These are phyloP conservation scores for Paraconiothyrium sp. DNA, from an alignment of 2,329 filamentous ascomycete genomes.

Conservation along the genomic window DNA sequence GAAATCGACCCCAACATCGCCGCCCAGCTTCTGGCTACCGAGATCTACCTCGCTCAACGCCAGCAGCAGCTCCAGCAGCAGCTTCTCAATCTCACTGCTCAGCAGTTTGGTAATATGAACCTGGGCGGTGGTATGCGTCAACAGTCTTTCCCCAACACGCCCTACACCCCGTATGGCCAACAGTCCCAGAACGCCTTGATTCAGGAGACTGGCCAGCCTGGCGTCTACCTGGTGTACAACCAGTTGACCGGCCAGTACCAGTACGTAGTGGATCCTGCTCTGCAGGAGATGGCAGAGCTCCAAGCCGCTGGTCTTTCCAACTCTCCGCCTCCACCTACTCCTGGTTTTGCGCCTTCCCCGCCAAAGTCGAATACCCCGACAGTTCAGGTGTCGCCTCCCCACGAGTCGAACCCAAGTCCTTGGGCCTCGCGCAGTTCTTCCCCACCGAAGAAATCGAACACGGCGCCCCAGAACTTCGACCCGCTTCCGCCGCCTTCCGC, in stretches of 20 bases:
- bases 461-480: constrained; percentile 73
- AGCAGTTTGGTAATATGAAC: constrained; percentile 66
- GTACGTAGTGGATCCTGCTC: constrained; percentile 77
- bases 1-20: constrained; percentile 88
- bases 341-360: constrained; percentile 48
- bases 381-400: constrained; percentile 84
- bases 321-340: constrained; percentile 60
- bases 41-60: constrained; percentile 91
- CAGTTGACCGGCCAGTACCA: constrained; percentile 84
- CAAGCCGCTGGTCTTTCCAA: constrained; percentile 47
- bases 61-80: constrained; percentile 96
- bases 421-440: constrained; percentile 70
- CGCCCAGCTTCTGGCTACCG: constrained; percentile 88
- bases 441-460: constrained; percentile 69
- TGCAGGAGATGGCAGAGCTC: constrained; percentile 48
- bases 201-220: constrained; percentile 73
- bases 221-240: constrained; percentile 85
- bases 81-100: constrained; percentile 78
- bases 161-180: constrained; percentile 69
- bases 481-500: constrained; percentile 88
- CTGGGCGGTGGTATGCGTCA: constrained; percentile 61
- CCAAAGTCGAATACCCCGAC: constrained; percentile 59
- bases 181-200: constrained; percentile 73
- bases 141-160: constrained; percentile 62
- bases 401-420: constrained; percentile 63